Conservation (phyloP, 2,329 filamentous ascomycete genomes). For the Verticillium dahliae region DNA sequence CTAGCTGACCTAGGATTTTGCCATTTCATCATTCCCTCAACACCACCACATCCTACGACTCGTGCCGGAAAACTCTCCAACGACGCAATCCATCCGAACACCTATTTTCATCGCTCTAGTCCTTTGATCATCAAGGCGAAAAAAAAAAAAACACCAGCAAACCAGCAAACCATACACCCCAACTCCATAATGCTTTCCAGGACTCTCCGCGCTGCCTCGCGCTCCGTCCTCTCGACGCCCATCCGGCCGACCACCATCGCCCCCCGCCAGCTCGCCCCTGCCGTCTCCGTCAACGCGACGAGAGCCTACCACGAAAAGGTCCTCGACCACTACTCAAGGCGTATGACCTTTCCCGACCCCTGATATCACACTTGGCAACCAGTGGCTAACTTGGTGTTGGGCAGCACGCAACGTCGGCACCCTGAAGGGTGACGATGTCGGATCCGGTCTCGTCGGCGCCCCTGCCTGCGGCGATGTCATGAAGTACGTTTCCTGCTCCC, state of each 20-base stretch:
- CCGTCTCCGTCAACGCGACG: slow-evolving; percentile 30
- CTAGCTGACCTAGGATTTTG: slow-evolving; percentile 11
- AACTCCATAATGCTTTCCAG: slow-evolving; percentile 37
- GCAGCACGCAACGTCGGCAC: slow-evolving; percentile 54
- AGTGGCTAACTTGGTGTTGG: background rate
- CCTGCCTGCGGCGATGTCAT: slow-evolving; percentile 88
- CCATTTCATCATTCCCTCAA: slow-evolving; percentile 9
- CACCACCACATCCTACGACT: slow-evolving; percentile 14
- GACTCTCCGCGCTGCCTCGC: slow-evolving; percentile 35
- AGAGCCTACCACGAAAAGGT: slow-evolving; percentile 52
- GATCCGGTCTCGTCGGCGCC: slow-evolving; percentile 84
- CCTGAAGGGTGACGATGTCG: slow-evolving; percentile 78
- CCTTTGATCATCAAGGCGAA: background rate
- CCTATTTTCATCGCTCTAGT: background rate
- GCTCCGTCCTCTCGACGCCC: slow-evolving; percentile 34
- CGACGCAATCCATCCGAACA: background rate
- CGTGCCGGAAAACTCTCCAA: slow-evolving; percentile 14
- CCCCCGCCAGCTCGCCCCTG: slow-evolving; percentile 33
- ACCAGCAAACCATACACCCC: background rate
- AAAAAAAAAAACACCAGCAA: background rate
- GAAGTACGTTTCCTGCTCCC: slow-evolving; percentile 41
- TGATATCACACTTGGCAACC: slow-evolving; percentile 22
- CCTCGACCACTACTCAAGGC: slow-evolving; percentile 76
- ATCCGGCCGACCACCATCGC: slow-evolving; percentile 29
- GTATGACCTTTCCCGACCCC: slow-evolving; percentile 47